Conservation (phyloP, 169 alveolate species). For the Perkinsus olseni region DNA sequence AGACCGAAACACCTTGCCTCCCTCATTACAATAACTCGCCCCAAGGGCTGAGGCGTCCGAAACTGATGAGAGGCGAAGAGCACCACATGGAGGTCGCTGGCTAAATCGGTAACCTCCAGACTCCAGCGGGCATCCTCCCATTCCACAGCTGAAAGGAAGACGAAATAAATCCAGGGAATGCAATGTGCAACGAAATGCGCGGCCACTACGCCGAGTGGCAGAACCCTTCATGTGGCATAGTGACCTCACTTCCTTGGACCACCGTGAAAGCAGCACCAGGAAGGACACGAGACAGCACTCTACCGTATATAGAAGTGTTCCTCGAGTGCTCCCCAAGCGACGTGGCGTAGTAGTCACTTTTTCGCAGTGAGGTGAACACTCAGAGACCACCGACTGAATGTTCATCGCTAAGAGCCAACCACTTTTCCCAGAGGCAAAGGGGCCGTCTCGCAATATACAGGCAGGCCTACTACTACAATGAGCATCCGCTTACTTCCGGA, state of each 20-base stretch:
- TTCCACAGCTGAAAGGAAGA: background rate
- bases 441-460: background rate
- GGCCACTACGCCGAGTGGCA: background rate
- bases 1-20: background rate
- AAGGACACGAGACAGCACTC: no score
- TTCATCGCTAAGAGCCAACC: no score
- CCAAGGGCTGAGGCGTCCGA: background rate
- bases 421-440: no score
- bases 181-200: background rate
- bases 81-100: background rate
- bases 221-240: no score
- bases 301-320: no score
- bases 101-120: background rate
- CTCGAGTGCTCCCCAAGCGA: no score
- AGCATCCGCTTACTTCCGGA: background rate
- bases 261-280: no score
- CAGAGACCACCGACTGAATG: no score
- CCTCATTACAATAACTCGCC: background rate
- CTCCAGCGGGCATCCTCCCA: background rate
- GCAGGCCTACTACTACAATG: background rate
- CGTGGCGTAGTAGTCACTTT: no score
- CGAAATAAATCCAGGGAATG: background rate
- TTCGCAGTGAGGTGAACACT: no score
- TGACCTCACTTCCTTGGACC: no score
- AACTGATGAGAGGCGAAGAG: background rate